Conservation (phyloP, 1,139 yeast species). For the Yamadazyma spencermartinsiae region DNA sequence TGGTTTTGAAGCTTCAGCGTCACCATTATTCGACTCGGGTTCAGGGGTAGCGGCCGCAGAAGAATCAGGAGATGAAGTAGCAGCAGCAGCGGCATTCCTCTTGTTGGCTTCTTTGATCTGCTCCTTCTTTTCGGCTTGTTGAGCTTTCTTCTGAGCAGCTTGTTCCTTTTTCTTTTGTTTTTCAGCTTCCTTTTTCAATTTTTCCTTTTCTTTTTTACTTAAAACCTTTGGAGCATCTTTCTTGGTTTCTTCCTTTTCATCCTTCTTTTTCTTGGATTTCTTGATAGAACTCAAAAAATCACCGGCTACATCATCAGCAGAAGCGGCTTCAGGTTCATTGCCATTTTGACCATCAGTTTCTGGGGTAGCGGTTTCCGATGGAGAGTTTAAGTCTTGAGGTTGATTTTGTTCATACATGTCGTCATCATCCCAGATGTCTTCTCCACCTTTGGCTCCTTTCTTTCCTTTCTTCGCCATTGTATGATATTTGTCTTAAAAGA, state of each 20-base stretch:
- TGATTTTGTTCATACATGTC: slow-evolving; percentile 58
- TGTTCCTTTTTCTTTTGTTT: slow-evolving; percentile 91
- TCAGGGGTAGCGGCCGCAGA: slow-evolving; percentile 34
- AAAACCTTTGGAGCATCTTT: slow-evolving; percentile 64
- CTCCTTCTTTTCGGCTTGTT: slow-evolving; percentile 59
- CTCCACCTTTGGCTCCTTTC: slow-evolving; percentile 52
- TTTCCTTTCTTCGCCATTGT: slow-evolving; percentile 53
- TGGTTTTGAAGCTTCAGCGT: slow-evolving; percentile 28
- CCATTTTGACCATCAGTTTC: slow-evolving; percentile 13
- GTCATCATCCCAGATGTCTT: slow-evolving; percentile 83
- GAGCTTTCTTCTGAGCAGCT: slow-evolving; percentile 79
- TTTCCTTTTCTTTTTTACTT: slow-evolving; percentile 96
- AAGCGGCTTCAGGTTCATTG: slow-evolving; percentile 29
- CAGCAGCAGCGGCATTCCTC: slow-evolving; percentile 52
- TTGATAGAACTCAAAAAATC: slow-evolving; percentile 85
- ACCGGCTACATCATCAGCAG: slow-evolving; percentile 50
- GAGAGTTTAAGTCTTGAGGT: slow-evolving; percentile 54
- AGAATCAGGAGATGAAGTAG: slow-evolving; percentile 31
- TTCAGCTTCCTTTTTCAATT: slow-evolving; percentile 95
- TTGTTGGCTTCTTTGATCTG: slow-evolving; percentile 67
- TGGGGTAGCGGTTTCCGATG: slow-evolving; percentile 10
- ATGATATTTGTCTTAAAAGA: background rate
- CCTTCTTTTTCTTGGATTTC: slow-evolving; percentile 76
- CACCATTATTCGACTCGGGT: slow-evolving; percentile 27
- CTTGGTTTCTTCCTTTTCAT: slow-evolving; percentile 50